These are phyloP conservation scores for Colletotrichum noveboracense DNA, from an alignment of 2,329 filamentous ascomycete species.

Conservation along the genomic window DNA sequence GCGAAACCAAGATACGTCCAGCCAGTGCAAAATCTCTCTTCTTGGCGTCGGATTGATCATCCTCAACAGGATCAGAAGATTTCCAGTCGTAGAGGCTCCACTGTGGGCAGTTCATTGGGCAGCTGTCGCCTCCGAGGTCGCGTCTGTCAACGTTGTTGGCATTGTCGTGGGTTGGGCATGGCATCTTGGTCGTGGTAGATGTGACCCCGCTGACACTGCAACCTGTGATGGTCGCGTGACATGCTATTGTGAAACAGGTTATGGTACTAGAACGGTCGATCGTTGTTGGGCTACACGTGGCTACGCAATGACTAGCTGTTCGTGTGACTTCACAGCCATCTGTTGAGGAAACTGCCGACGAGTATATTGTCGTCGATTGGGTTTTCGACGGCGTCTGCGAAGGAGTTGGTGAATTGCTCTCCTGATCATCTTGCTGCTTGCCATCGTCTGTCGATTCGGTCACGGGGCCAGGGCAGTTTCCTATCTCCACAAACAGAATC, in stretches of 20 bases:
- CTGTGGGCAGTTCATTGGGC: fast-evolving
- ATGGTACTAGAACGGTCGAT: fast-evolving
- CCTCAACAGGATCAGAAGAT: fast-evolving
- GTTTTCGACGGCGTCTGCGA: fast-evolving
- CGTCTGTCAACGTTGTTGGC: background rate
- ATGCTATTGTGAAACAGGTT: background rate
- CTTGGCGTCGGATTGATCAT: background rate
- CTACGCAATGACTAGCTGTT: background rate
- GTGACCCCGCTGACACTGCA: background rate
- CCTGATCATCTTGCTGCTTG: fast-evolving
- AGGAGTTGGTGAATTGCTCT: background rate
- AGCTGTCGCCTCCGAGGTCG: fast-evolving
- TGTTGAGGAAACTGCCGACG: background rate
- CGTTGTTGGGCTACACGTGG: background rate
- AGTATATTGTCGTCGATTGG: fast-evolving
- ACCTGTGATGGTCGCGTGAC: background rate
- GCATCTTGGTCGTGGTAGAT: background rate
- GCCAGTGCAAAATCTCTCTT: background rate
- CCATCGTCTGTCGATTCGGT: background rate
- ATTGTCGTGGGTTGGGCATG: background rate
- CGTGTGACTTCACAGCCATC: background rate
- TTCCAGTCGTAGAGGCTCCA: background rate
- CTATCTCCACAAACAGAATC: fast-evolving
- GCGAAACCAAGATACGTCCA: background rate
- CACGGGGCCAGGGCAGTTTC: background rate